Percentiles rank a stretch among this genome's conserved stretches.
These are phyloP conservation scores for Acaromyces ingoldii DNA, from an alignment of 1,284 basidiomycete species.

Conservation along the genomic window DNA sequence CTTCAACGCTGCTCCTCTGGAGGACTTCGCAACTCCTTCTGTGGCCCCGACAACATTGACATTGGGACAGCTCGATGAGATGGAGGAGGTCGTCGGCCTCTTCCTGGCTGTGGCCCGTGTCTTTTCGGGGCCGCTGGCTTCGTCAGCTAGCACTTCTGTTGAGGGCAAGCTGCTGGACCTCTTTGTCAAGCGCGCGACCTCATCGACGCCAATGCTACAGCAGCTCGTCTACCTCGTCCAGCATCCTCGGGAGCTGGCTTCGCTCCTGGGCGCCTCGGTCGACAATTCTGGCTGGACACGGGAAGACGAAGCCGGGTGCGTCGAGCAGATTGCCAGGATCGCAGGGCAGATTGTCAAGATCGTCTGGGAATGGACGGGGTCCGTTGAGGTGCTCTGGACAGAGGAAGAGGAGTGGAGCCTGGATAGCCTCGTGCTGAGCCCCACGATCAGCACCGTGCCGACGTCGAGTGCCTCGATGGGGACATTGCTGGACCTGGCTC, in stretches of 20 bases:
- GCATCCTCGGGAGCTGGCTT: constrained; percentile 79
- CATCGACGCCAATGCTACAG: constrained; percentile 74
- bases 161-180: constrained; percentile 57
- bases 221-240: constrained; percentile 82
- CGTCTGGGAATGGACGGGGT: neutral
- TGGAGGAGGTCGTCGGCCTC: constrained; percentile 61
- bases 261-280: constrained; percentile 69
- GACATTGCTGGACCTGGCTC: constrained; percentile 37
- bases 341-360: constrained; percentile 54
- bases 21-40: too few species aligned
- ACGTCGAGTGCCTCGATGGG: constrained; percentile 37
- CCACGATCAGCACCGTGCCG: constrained; percentile 50
- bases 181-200: constrained; percentile 65
- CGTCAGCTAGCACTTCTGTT: too few species aligned
- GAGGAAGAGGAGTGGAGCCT: constrained; percentile 68
- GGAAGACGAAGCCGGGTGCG: constrained; percentile 28
- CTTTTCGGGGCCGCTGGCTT: too few species aligned
- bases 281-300: constrained; percentile 60
- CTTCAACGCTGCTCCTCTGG: too few species aligned
- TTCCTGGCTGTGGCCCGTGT: constrained; percentile 56
- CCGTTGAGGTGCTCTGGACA: constrained; percentile 62
- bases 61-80: constrained; percentile 23
- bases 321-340: constrained; percentile 26
- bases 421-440: constrained; percentile 65
- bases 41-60: too few species aligned